phyloP scores from a whole-genome alignment of 176 grass and related monocot genomes.

The Otatea glauca region DNA sequence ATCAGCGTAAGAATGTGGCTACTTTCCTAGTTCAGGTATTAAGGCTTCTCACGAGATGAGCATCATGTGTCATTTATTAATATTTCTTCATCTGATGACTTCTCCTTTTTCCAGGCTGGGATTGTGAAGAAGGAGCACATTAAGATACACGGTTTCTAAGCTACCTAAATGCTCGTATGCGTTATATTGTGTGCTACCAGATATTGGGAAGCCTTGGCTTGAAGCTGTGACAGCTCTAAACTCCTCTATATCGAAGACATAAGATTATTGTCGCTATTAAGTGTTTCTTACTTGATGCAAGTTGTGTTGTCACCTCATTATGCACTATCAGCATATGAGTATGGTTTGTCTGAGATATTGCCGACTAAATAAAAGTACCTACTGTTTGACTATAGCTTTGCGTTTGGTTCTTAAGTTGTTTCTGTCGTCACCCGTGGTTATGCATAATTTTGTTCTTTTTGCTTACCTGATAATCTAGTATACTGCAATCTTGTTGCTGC shows the following conservation, averaged over 20 bases:
- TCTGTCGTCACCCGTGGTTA: neutral
- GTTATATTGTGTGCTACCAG: neutral
- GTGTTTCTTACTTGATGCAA: constrained; percentile 59
- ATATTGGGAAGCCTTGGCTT: constrained; percentile 26
- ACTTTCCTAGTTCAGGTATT: constrained; percentile 76
- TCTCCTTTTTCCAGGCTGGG: constrained; percentile 51
- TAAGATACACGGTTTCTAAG: constrained; percentile 81
- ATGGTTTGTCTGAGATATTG: constrained; percentile 46
- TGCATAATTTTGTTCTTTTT: neutral
- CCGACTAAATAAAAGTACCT: constrained; percentile 37
- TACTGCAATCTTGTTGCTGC: too few species aligned
- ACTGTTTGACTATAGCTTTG: constrained; percentile 16
- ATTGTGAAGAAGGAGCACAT: constrained; percentile 78
- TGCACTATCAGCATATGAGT: constrained; percentile 23
- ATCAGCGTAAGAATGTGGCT: constrained; percentile 82
- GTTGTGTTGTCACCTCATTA: constrained; percentile 38
- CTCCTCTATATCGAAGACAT: constrained; percentile 35
- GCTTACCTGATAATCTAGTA: neutral
- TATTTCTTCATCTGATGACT: neutral
- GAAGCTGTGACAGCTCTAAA: constrained; percentile 32
- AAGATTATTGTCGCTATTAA: constrained; percentile 27
- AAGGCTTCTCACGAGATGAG: neutral
- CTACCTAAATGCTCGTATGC: constrained; percentile 8
- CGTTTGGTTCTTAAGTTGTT: neutral
- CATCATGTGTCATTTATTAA: neutral